These are phyloP conservation scores for Diutina rugosa DNA, from an alignment of 1,139 yeast genomes.

Conservation along the genomic window DNA sequence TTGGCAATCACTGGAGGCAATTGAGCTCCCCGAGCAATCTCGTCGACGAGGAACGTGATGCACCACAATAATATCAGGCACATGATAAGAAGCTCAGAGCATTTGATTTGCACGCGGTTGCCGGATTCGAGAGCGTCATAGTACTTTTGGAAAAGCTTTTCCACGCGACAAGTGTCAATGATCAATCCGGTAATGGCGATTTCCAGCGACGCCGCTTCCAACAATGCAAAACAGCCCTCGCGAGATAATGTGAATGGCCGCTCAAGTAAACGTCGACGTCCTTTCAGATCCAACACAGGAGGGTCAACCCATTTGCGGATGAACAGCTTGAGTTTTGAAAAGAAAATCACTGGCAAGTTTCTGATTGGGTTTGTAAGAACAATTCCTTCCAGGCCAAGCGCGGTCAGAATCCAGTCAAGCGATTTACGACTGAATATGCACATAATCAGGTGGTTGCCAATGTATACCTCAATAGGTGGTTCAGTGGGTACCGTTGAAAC, in stretches of 20 bases:
- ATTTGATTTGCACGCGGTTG: conserved; percentile 3
- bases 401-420: conserved; percentile 18
- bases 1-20: not conserved
- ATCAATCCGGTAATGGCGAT: conserved; percentile 6
- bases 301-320: conserved; percentile 24
- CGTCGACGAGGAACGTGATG: conserved; percentile 3
- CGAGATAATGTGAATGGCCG: conserved; percentile 18
- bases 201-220: conserved; percentile 11
- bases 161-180: conserved; percentile 5
- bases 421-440: conserved; percentile 25
- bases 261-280: conserved; percentile 10
- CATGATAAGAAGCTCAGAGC: conserved; percentile 18
- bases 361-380: conserved; percentile 16
- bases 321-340: conserved; percentile 10
- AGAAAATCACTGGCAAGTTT: conserved; percentile 17
- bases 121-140: conserved; percentile 3
- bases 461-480: conserved; percentile 10
- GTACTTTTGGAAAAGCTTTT: conserved; percentile 9
- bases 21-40: not conserved
- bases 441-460: conserved; percentile 27
- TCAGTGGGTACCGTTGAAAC: not conserved
- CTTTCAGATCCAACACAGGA: conserved; percentile 13
- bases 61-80: conserved; percentile 7
- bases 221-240: conserved; percentile 11
- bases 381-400: conserved; percentile 13